Conservation (phyloP, 306 rosid genomes). For the Dryas drummondii region DNA sequence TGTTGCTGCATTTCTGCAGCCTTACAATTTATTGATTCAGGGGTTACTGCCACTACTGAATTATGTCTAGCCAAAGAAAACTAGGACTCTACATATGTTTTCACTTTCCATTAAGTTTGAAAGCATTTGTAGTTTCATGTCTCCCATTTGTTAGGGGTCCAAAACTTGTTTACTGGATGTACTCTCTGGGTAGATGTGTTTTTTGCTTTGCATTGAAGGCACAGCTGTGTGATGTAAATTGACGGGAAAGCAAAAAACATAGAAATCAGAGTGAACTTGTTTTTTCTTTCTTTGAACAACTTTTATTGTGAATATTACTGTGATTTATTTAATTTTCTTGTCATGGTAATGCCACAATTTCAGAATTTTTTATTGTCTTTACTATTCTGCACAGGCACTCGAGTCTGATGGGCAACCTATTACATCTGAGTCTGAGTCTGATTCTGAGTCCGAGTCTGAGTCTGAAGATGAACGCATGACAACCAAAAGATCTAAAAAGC, state of each 20-base stretch:
- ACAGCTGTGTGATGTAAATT: neutral
- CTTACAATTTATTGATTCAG: neutral
- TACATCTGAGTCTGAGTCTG: slow-evolving; percentile 41
- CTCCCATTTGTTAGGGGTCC: neutral
- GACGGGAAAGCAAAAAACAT: neutral
- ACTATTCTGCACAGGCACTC: slow-evolving; percentile 32
- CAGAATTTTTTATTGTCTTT: slow-evolving; percentile 8
- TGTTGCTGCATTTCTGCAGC: neutral
- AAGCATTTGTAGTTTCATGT: neutral
- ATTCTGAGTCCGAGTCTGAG: slow-evolving; percentile 20
- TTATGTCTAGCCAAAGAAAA: neutral
- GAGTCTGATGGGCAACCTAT: slow-evolving; percentile 47
- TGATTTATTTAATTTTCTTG: neutral
- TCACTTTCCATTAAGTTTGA: neutral
- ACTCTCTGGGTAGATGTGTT: neutral
- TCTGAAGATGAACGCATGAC: slow-evolving; percentile 47
- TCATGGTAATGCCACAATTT: neutral
- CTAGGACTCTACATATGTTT: neutral
- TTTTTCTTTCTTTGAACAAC: neutral
- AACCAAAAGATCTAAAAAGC: slow-evolving; percentile 45
- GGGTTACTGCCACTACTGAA: neutral
- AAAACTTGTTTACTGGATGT: neutral
- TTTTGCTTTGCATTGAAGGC: neutral
- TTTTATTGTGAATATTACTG: neutral
- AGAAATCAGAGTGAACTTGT: neutral